Conservation (phyloP, 441 rosid genomes). For the Hura crepitans region DNA sequence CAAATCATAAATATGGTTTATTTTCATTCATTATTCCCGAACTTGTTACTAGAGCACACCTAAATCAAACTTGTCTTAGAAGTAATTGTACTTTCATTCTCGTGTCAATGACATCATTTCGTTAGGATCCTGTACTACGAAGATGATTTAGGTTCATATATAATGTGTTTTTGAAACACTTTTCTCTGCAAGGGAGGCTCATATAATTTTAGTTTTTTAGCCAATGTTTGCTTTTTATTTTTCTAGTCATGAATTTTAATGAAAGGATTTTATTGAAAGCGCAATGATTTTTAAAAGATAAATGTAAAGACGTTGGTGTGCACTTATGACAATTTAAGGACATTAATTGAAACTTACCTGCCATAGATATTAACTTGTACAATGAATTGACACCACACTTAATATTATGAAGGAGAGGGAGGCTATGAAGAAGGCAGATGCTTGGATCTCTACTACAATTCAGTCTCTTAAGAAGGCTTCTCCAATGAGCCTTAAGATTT, state of each 20-base stretch:
- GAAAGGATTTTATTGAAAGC: neutral
- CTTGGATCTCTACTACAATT: slow-evolving; percentile 57
- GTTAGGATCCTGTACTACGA: neutral
- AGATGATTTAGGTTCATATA: too few species aligned
- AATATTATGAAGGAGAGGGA: slow-evolving; percentile 58
- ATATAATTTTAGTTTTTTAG: neutral
- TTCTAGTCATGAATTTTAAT: neutral
- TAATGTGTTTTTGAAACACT: neutral
- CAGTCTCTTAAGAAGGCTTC: slow-evolving; percentile 65
- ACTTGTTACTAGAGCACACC: neutral
- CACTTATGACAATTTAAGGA: neutral
- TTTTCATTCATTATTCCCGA: neutral
- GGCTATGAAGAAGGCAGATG: slow-evolving; percentile 36
- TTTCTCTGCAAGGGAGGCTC: neutral
- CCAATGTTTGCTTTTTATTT: neutral
- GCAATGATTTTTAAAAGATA: neutral
- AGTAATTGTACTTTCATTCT: neutral
- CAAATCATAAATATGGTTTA: neutral
- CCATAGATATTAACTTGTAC: neutral
- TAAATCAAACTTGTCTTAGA: neutral
- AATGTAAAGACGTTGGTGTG: neutral
- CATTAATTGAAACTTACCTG: neutral
- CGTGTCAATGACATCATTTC: neutral
- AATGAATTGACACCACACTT: slow-evolving; percentile 16
- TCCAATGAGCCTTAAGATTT: slow-evolving; percentile 86